Evolutionary conservation across 78 protist species (phyloP).

Genomic region (Pigoraptor vietnamica): DNA sequence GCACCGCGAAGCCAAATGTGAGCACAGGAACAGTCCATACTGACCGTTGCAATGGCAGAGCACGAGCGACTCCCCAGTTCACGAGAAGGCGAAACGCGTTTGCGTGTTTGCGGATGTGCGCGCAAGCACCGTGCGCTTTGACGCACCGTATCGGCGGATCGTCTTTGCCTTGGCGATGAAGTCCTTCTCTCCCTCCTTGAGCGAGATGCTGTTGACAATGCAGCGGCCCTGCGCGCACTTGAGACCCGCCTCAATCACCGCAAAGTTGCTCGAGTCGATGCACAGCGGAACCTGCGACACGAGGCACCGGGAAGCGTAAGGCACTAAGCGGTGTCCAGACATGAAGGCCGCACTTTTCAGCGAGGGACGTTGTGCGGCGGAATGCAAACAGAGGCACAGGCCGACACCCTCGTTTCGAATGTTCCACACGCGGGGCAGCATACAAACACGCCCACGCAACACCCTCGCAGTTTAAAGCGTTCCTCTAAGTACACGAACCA

Average conservation of each 20-base stretch:
- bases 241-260: constrained; percentile 87
- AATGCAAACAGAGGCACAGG: too few relatives aligned
- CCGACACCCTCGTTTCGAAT: too few relatives aligned
- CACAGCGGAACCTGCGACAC: constrained; percentile 76
- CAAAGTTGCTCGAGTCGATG: constrained; percentile 95
- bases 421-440: too few relatives aligned
- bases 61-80: too few relatives aligned
- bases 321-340: not conserved
- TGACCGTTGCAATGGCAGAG: too few relatives aligned
- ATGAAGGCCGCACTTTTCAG: not conserved
- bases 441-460: too few relatives aligned
- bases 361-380: too few relatives aligned
- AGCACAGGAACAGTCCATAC: too few relatives aligned
- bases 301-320: not conserved
- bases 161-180: constrained; percentile 80
- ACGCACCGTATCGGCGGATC: constrained; percentile 71
- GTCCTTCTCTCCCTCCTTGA: constrained; percentile 93
- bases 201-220: constrained; percentile 87
- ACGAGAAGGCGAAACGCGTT: too few relatives aligned
- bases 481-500: too few relatives aligned
- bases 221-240: constrained; percentile 93
- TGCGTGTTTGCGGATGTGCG: not conserved
- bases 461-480: too few relatives aligned
- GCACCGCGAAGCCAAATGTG: too few relatives aligned
- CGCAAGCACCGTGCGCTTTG: not conserved